Evolutionary conservation across 305 asterid species (phyloP).

Genomic region (Fraxinus paxiana): DNA sequence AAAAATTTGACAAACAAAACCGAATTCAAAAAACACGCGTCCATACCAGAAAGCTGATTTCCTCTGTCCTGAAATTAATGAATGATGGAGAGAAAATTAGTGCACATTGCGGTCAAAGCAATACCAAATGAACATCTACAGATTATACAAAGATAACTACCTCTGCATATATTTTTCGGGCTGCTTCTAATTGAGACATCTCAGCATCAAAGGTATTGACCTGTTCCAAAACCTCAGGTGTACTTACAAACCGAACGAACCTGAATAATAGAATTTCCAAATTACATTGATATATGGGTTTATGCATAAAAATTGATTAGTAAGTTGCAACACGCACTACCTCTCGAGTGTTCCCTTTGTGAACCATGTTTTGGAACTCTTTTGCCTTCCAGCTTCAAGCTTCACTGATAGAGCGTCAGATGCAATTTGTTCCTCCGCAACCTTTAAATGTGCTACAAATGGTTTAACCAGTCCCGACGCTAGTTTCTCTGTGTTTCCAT

Average conservation of each 20-base stretch:
- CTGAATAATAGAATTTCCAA: conserved; percentile 32
- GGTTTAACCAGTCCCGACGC: conserved; percentile 93
- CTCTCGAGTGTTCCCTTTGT: conserved; percentile 96
- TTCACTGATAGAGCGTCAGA: conserved; percentile 61
- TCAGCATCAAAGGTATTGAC: conserved; percentile 74
- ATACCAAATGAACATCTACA: conserved; percentile 6
- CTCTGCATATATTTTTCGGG: conserved; percentile 76
- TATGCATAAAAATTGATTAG: conserved; percentile 1
- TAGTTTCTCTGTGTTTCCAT: conserved; percentile 70
- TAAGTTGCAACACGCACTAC: conserved; percentile 35
- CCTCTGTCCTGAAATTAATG: conserved; percentile 68
- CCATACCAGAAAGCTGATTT: conserved; percentile 53
- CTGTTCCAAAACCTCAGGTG: conserved; percentile 81
- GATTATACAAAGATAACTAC: conserved; percentile 28
- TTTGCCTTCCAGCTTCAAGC: conserved; percentile 64
- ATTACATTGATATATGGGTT: conserved; percentile 14
- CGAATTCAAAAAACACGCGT: conserved; percentile 15
- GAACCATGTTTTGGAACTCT: conserved; percentile 73
- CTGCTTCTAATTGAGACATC: conserved; percentile 91
- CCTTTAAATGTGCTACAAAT: conserved; percentile 66
- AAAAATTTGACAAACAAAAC: conserved; percentile 16
- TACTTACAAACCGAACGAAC: conserved; percentile 89
- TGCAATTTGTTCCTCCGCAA: conserved; percentile 76
- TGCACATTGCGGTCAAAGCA: conserved; percentile 7
- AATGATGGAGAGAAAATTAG: conserved; percentile 29